Base-by-base conservation (phyloP, 805 yeast genomes). In the Candida saitoana region DNA sequence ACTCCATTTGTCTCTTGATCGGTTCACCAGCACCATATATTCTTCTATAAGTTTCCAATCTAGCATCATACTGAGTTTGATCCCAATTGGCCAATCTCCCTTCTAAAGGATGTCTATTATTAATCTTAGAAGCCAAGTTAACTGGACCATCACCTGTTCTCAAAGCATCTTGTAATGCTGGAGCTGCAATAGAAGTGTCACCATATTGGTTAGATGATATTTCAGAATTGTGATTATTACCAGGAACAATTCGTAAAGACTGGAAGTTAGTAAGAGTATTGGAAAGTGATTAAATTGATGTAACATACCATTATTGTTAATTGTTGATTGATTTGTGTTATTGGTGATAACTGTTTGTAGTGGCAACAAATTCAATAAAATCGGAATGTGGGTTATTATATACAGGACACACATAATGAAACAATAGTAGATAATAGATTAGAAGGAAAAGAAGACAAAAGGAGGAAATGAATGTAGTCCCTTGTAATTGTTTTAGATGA, bases 11-110 rank as follows among this genome's bases (percentile, higher is more conserved):
- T 56, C 97, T 76, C 57, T 83, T 83, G 62, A 91, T 84, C 6
- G 99, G 97, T 56, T 87, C 98, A 8, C 93, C 96, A 37, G 91
- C 80, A 12, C 99, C 99, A 61, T 85, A 89, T 14, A 86, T 66
- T 50, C 95, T 77, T 59, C 95, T 78, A 63, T 86, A 82, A 45
- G 79, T 79, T 59, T 89, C 93, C 69, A 90, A 55, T 54, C 80
- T 80, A 49, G 82, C 69, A 22, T 79, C 79, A 25, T 76, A 75
- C 56, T 88, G 89, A 9, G 84, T 83, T 34, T 71, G 67, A 18
- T 89, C 95, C 97, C 97, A 93, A 54, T 80, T 75, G 42, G 68
- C 63, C 30, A 93, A 63, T 51, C 96, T 78, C 3, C 75, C 52
- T 56, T 93, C 95, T 46, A 93, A 69, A 9, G 98, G 98, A 62